Base-by-base conservation (phyloP, 768 basidiomycete species). In the Boletus speciosus region DNA sequence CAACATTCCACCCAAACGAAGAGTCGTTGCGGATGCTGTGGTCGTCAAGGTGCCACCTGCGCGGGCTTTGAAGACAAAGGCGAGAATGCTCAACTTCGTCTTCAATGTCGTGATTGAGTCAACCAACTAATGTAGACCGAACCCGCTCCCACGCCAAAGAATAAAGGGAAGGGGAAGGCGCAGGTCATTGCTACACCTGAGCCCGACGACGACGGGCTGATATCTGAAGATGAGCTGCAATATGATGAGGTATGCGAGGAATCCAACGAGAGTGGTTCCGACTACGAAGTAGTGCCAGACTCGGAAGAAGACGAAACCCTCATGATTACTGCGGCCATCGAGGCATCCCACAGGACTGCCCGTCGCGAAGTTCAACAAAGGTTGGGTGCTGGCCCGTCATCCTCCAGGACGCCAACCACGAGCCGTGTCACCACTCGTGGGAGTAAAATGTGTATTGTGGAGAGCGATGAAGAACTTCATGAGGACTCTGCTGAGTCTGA, bases 251-350 rank as follows among this genome's bases (percentile, higher is more conserved):
- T 67, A 21, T 44, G 77, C 27, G 72, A 75, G 11, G 84, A 86
- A 53, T 82, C 79, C 16, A 78, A 78, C 31, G 78, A 74, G 50
- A 70, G 69, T 54, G 83, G 76, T 27, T 88, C 87, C 38, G 85
- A 86, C 52, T 88, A 85, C 58, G 72, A 79, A 39, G 66, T 70
- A 14, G 66, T 60, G 3, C 48, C 70, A 19, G 74, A 75, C 25
- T 74, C 74, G 40, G 73, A 76, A 34, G 60, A 64, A 35, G 72
- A 74, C 34, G 71, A 74, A 16, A 60, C 54, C 0, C 51, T 82
- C 21, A 79, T 88, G 82, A 37, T 90, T 15, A 70, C 75, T 40
- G 77, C 75, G 23, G 88, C 85, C 29, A 75, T 87, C 38, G 70
- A 75, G 51, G 61, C 74, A 55, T 91, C 89, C 21, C 65, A 82